Evolutionary conservation across 345 rosid genomes (phyloP), one percentile per base, ranked within the genome.

Genomic region (Acer campestre): DNA sequence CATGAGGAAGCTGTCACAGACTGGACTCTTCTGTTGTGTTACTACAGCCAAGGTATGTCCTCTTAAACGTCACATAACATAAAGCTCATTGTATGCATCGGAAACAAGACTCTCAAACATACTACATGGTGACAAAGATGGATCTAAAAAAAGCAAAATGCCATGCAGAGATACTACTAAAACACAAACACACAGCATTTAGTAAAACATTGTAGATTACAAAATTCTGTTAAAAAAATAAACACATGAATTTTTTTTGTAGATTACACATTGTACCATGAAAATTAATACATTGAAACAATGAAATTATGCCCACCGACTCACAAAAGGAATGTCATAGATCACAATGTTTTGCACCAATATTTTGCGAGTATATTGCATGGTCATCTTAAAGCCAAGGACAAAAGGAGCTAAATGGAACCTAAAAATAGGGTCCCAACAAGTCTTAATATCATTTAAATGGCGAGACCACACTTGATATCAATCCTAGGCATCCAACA

Each of bases 381-480:
- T 11, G 48, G 20, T 71, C 61, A 70, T 2, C 62, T 49, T 48
- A 69, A 8, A 17, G 14, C 35, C 56, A 10, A 38, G 16, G 20
- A 61, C 67, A 18, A 35, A 72, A 56, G 53, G 53, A 40, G 44
- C 23, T 14, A 72, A 72, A 38, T 20, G 62, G 66, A 59, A 49
- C 20, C 31, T 20, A 42, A 18, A 7, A 13, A 49, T 58, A 38
- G 55, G n/a, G 35, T 22, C 53, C 6, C 11, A 58, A 29, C 20
- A 35, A 59, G 66, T 72, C 31, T 40, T 29, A 14, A 20, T 58
- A 72, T 58, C 75, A 25, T 38, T 38, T 38, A 72, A 38, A 38
- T 38, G 12, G 12, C 3, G 0, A 38, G 51, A 56, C 31, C 7
- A 59, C 29, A 12, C 1, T 11, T n/a, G 51, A 58, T 27, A 8